Evolutionary conservation across 139 green algal genomes (phyloP).

Genomic region (Trebouxia sp.): DNA sequence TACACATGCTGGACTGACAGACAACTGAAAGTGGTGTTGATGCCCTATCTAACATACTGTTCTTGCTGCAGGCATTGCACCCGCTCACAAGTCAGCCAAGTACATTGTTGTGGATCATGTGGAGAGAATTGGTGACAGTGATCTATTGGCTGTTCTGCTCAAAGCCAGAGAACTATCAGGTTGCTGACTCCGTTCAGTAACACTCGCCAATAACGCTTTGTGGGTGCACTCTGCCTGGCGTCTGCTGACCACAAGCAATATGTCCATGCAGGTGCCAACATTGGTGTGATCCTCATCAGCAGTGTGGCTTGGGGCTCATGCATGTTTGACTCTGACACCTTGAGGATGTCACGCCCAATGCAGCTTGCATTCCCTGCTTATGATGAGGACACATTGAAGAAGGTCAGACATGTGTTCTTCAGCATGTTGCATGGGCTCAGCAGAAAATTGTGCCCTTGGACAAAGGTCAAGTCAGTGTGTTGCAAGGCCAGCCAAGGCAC

Average conservation of each 20-base stretch:
- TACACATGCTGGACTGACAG: not conserved
- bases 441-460: not conserved
- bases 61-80: constrained; percentile 22
- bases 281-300: constrained; percentile 47
- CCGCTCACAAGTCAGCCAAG: not conserved
- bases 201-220: not conserved
- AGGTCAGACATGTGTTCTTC: constrained; percentile 32
- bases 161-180: constrained; percentile 35
- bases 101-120: constrained; percentile 47
- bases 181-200: not conserved
- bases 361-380: constrained; percentile 42
- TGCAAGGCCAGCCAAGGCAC: no score
- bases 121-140: constrained; percentile 36
- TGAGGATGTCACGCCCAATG: not conserved
- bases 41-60: not conserved
- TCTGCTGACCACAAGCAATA: no score
- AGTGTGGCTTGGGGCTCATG: constrained; percentile 32
- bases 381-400: constrained; percentile 11
- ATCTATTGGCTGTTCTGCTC: constrained; percentile 40
- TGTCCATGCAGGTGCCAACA: constrained; percentile 11
- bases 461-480: no score
- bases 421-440: not conserved
- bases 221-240: not conserved
- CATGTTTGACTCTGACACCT: constrained; percentile 36
- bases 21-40: no score